Base-by-base conservation (phyloP, 371 early-diverging fungal genomes). In the Rhizopus delemar region DNA sequence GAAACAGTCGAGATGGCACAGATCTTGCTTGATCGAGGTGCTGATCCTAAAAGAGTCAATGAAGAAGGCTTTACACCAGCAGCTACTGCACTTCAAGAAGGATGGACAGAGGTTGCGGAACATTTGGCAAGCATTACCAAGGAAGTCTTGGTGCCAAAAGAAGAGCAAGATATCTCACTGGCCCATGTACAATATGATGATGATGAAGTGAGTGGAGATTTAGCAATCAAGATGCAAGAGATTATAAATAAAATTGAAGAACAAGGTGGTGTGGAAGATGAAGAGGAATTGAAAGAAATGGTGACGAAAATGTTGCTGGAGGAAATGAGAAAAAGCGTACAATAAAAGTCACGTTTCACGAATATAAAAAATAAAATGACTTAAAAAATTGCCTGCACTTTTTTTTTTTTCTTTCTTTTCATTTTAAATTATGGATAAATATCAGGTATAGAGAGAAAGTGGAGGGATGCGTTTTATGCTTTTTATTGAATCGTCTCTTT, bases 1-100 rank as follows among this genome's bases (percentile, higher is more conserved):
- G 94, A 93, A 59, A 84, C 86, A 41, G 80, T 80, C 3, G 86
- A 81, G n/a, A 85, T 87, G 56, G 94, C 91, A 32, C 57, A 83
- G 53, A 59, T 86, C 53, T 70, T 96, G 45, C 49, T 94, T 32
- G 82, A 87, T 43, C 69, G 77, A 49, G 93, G 93, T 4, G 92
- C 94, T 1, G 84, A 93, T 65, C 78, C 89, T 8, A 71, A 69
- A 4, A 73, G 67, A 52, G 56, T 60, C 33, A 93, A 94, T 60
- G 63, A 69, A 28, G 89, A 90, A 48, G 91, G 86, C 3, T 59
- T 80, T 12, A 75, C 84, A 38, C 64, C 80, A 31, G 77, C 75
- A 8, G 34, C 45, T 7, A 65, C 63, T 46, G 80, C 80, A n/a
- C 38, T 52, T 9, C 53, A 72, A 46, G 80, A 79, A 59, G 80